Base-by-base conservation (phyloP, 495 filamentous ascomycete genomes). In the Stereocaulon alpinum region DNA sequence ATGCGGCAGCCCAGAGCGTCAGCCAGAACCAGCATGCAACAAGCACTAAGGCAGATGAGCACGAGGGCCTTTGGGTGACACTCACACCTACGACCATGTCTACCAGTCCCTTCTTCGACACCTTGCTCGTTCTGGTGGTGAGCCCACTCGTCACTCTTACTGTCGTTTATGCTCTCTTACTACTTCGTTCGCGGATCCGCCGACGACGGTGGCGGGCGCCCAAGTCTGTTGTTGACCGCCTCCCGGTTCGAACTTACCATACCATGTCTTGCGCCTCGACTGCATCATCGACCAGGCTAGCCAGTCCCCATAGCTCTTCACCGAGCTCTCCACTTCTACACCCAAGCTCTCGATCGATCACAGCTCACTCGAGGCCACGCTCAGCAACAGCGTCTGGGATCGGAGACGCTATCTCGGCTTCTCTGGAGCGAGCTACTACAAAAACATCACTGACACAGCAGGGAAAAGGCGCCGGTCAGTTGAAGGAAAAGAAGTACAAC, bases 241-340 rank as follows among this genome's bases (percentile, higher is more conserved):
- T 98, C n/a, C 93, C 93, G 24, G 91, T 98, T 37, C 82, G 91
- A 57, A 96, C 89, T 0, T 98, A 97, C 65, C 91, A 94, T 63
- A 91, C 89, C 0, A 85, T 95, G 43, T 76, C 81, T 6, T 77
- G 78, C 18, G 77, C 81, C 2, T 80, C 83, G 7, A 81, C 78
- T 40, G 77, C 78, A 15, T 70, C 71, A 34, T 70, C 76, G n/a
- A 81, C 81, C 56, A 75, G 81, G 64, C 57, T 77, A 62, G 72
- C 81, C 58, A 76, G 79, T 60, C 76, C 80, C 27, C 65, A 79
- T 58, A 76, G 80, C 55, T 77, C 86, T 2, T 88, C 86, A 14
- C 85, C 84, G 3, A 85, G 84, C 1, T 90, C 90, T 9, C 90
- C 92, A 11, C 76, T 95, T 18, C 77, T 95, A 29, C 75, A 77